Conservation (phyloP, 352 stramenopile genomes). For the Phytophthora ohioensis region DNA sequence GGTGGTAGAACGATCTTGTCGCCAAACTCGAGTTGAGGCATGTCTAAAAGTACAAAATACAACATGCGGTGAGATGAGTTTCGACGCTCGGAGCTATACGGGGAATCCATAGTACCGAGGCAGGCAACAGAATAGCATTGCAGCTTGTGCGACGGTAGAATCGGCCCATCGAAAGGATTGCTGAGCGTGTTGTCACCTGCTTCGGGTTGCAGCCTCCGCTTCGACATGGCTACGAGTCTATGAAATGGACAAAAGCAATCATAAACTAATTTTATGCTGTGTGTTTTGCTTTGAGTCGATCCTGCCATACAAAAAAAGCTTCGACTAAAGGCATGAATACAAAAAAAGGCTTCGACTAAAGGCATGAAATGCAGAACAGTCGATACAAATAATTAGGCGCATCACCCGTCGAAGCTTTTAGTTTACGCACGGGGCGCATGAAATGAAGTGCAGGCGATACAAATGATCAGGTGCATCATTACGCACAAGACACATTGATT, state of each 20-base stretch:
- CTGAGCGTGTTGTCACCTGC: background rate
- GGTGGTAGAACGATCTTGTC: constrained; percentile 70
- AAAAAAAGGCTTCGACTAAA: background rate
- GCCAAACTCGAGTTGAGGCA: constrained; percentile 71
- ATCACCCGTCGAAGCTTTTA: background rate
- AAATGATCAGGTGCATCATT: background rate
- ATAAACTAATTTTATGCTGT: background rate
- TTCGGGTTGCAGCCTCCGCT: background rate
- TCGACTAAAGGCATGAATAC: background rate
- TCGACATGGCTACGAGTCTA: background rate
- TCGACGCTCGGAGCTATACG: background rate
- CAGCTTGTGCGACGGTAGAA: constrained; percentile 44
- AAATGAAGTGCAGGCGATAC: background rate
- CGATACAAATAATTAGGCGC: background rate
- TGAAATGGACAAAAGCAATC: background rate
- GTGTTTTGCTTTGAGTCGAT: background rate
- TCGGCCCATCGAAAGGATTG: no score
- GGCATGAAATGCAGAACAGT: background rate
- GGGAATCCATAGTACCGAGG: constrained; percentile 35
- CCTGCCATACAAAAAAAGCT: background rate
- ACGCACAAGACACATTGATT: background rate
- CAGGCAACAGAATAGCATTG: constrained; percentile 74
- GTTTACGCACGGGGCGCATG: constrained; percentile 8
- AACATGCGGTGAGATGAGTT: background rate
- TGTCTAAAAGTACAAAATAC: constrained; percentile 38